These are phyloP conservation scores for Pelargonium cotyledonis DNA, from an alignment of 441 rosid genomes.

Conservation along the genomic window DNA sequence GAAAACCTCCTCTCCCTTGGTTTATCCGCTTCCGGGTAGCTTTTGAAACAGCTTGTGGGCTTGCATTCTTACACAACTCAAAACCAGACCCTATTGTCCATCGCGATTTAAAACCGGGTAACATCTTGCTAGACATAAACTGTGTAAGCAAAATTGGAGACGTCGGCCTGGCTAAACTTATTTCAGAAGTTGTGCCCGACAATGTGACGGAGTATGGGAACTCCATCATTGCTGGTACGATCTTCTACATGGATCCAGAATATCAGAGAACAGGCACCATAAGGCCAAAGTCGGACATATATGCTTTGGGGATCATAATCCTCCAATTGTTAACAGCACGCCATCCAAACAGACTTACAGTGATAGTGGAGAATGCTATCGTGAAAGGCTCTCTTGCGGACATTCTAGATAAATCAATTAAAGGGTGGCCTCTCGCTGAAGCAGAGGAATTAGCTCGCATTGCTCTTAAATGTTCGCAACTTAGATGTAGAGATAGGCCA, in stretches of 20 bases:
- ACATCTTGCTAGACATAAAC: constrained; percentile 64
- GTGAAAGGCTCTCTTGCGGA: constrained; percentile 39
- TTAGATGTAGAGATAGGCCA: constrained; percentile 83
- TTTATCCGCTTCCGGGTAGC: constrained; percentile 55
- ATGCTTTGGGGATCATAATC: constrained; percentile 59
- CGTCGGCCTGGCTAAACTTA: constrained; percentile 72
- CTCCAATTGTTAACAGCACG: constrained; percentile 63
- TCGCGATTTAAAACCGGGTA: constrained; percentile 80
- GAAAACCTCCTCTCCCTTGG: constrained; percentile 79
- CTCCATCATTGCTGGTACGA: constrained; percentile 65
- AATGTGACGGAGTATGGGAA: constrained; percentile 55
- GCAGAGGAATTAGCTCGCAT: constrained; percentile 58
- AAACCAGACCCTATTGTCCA: constrained; percentile 89
- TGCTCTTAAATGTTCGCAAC: constrained; percentile 59
- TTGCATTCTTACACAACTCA: constrained; percentile 84
- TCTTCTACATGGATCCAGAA: constrained; percentile 82
- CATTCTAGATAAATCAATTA: constrained; percentile 52
- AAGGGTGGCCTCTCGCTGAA: constrained; percentile 80
- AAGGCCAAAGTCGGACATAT: constrained; percentile 80
- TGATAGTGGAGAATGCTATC: constrained; percentile 51
- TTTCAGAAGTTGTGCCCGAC: constrained; percentile 66
- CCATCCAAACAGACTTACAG: constrained; percentile 47
- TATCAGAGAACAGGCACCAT: constrained; percentile 80
- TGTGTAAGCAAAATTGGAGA: constrained; percentile 81
- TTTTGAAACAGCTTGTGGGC: constrained; percentile 80